These are phyloP conservation scores for Saccharomycopsis hybrid DNA, from an alignment of 1,139 yeast species.

Conservation along the genomic window DNA sequence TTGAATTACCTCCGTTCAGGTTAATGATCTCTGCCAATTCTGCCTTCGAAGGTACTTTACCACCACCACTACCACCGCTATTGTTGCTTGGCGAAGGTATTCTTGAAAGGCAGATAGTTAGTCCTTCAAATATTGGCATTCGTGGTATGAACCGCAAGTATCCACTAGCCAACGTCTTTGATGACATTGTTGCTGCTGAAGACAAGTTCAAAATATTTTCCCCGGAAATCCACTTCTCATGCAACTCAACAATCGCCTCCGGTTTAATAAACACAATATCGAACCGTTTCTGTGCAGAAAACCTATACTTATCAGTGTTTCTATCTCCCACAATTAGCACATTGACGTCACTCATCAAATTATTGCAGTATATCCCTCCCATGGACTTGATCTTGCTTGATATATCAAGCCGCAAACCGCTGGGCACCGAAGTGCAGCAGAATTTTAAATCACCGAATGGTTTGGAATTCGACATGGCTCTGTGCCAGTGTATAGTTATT, in stretches of 20 bases:
- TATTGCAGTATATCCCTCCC: conserved; percentile 59
- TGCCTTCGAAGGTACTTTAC: conserved; percentile 22
- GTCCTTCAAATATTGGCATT: conserved; percentile 38
- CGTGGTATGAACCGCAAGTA: conserved; percentile 25
- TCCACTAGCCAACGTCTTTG: no score
- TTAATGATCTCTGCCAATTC: conserved; percentile 33
- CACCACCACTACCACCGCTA: background rate
- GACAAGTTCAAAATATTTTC: conserved; percentile 26
- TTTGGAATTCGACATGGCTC: background rate
- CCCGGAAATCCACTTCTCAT: conserved; percentile 50
- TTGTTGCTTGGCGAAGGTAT: conserved; percentile 25
- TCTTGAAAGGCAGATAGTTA: conserved; percentile 49
- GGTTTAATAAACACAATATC: conserved; percentile 54
- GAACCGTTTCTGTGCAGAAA: conserved; percentile 49
- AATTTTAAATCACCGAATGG: conserved; percentile 26
- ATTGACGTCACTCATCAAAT: conserved; percentile 62
- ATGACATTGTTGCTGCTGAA: conserved; percentile 16
- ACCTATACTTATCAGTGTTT: conserved; percentile 62
- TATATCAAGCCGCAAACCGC: conserved; percentile 27
- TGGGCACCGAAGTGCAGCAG: conserved; percentile 32
- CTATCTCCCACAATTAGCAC: conserved; percentile 63
- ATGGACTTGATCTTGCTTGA: conserved; percentile 40
- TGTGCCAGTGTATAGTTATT: no score
- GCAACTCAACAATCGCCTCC: conserved; percentile 38
- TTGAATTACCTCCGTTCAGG: conserved; percentile 52